These are phyloP conservation scores for Puccinia novopanici DNA, from an alignment of 1,284 basidiomycete species.

Conservation along the genomic window DNA sequence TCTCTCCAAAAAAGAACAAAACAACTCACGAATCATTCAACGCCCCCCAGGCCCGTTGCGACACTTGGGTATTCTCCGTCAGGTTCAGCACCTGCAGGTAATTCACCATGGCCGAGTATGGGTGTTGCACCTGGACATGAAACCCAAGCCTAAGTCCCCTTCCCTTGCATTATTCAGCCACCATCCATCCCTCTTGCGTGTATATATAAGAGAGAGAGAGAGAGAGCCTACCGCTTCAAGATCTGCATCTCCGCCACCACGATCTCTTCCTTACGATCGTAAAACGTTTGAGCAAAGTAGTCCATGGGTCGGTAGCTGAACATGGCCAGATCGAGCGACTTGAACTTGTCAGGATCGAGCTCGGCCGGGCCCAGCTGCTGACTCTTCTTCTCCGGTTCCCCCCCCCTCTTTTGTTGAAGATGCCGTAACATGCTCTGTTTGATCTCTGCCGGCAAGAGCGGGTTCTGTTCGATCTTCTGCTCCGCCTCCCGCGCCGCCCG, in stretches of 20 bases:
- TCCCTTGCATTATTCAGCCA: too few species aligned
- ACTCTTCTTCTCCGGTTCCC: slow-evolving; percentile 31
- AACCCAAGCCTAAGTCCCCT: slow-evolving; percentile 57
- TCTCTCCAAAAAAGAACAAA: background rate
- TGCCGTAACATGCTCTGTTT: slow-evolving; percentile 29
- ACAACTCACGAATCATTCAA: slow-evolving; percentile 60
- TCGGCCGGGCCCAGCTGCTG: slow-evolving; percentile 17
- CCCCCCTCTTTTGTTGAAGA: slow-evolving; percentile 63
- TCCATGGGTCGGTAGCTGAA: slow-evolving; percentile 79
- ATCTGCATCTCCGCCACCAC: slow-evolving; percentile 97
- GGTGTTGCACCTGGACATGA: slow-evolving; percentile 70
- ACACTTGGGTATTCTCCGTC: slow-evolving; percentile 54
- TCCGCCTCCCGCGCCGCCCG: slow-evolving; percentile 17
- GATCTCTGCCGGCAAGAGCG: slow-evolving; percentile 41
- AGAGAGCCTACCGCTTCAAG: slow-evolving; percentile 69
- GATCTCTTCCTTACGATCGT: slow-evolving; percentile 82
- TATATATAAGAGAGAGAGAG: background rate
- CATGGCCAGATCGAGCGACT: slow-evolving; percentile 56
- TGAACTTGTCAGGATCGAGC: slow-evolving; percentile 54
- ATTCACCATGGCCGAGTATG: slow-evolving; percentile 92
- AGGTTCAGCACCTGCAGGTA: slow-evolving; percentile 88
- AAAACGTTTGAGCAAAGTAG: slow-evolving; percentile 79
- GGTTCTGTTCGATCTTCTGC: slow-evolving; percentile 32
- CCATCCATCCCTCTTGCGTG: slow-evolving; percentile 68
- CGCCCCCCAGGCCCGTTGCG: slow-evolving; percentile 59